Conservation (phyloP, 116 monocot species). For the Iris pallida region DNA sequence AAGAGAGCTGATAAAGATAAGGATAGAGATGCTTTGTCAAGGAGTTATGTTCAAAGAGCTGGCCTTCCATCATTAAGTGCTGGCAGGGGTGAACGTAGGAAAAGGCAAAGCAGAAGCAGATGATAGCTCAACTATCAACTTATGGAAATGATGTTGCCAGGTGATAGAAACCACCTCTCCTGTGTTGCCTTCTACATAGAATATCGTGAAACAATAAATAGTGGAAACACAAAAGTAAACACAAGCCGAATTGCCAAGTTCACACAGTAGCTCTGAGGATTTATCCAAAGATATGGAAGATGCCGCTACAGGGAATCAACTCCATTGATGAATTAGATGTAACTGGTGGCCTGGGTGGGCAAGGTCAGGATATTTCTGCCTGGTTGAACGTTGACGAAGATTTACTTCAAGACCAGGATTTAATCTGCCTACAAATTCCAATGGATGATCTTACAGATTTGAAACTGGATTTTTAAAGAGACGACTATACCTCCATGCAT, state of each 20-base stretch:
- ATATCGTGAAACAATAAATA: slow-evolving; percentile 19
- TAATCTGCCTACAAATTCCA: slow-evolving; percentile 79
- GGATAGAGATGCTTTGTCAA: slow-evolving; percentile 34
- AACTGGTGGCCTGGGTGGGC: slow-evolving; percentile 46
- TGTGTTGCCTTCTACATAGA: slow-evolving; percentile 17
- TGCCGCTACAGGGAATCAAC: slow-evolving; percentile 44
- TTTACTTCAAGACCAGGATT: slow-evolving; percentile 51
- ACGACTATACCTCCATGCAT: slow-evolving; percentile 39
- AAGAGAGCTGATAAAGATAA: slow-evolving; percentile 69
- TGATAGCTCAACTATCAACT: slow-evolving; percentile 58
- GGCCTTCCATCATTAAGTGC: slow-evolving; percentile 42
- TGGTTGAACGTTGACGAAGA: slow-evolving; percentile 89
- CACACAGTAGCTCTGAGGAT: slow-evolving; percentile 6
- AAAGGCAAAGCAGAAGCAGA: slow-evolving; percentile 74
- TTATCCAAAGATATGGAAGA: slow-evolving; percentile 45
- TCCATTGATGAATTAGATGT: slow-evolving; percentile 56
- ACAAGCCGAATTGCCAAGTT: neutral
- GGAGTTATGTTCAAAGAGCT: slow-evolving; percentile 47
- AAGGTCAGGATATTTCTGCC: slow-evolving; percentile 75
- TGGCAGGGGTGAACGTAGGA: slow-evolving; percentile 66
- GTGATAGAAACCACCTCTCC: slow-evolving; percentile 23
- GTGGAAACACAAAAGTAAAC: slow-evolving; percentile 11
- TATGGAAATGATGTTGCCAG: slow-evolving; percentile 44
- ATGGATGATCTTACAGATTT: slow-evolving; percentile 92
- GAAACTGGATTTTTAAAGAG: slow-evolving; percentile 57